Conservation (phyloP, 495 filamentous ascomycete genomes). For the Rhizodiscina lignyota region DNA sequence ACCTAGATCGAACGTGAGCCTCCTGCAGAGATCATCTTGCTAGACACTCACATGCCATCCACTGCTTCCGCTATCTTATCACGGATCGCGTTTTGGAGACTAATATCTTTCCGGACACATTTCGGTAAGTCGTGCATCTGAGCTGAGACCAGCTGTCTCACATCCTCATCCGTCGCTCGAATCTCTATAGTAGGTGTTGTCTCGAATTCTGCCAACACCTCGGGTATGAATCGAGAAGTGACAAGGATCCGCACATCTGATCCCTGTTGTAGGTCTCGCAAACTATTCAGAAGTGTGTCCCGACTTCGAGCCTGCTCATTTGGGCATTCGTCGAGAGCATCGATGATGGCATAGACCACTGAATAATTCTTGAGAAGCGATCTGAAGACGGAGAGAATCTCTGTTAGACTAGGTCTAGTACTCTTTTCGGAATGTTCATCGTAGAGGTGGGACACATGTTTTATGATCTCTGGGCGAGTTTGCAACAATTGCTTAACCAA, state of each 20-base stretch:
- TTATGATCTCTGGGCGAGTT: slow-evolving; percentile 10
- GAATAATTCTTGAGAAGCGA: slow-evolving; percentile 10
- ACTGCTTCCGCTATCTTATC: slow-evolving; percentile 14
- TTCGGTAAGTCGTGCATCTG: slow-evolving; percentile 12
- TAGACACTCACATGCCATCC: slow-evolving; percentile 30
- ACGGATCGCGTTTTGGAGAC: slow-evolving; percentile 19
- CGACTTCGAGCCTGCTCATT: background rate
- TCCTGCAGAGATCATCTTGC: too few relatives aligned
- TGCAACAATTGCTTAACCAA: slow-evolving; percentile 25
- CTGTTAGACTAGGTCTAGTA: slow-evolving; percentile 14
- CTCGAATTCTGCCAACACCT: slow-evolving; percentile 16
- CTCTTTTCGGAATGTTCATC: background rate
- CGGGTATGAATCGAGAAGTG: slow-evolving; percentile 24
- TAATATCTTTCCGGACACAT: slow-evolving; percentile 7
- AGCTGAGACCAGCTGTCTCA: slow-evolving; percentile 18
- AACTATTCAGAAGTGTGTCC: slow-evolving; percentile 8
- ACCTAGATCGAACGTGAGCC: too few relatives aligned
- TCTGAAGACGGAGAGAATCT: slow-evolving; percentile 11
- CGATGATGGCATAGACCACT: slow-evolving; percentile 25
- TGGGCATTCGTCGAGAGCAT: slow-evolving; percentile 32
- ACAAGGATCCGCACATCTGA: slow-evolving; percentile 18
- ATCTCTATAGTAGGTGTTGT: slow-evolving; percentile 18
- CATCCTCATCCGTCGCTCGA: slow-evolving; percentile 20
- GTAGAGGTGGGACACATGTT: slow-evolving; percentile 13
- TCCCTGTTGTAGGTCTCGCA: slow-evolving; percentile 16